phyloP scores from a whole-genome alignment of 2,329 filamentous ascomycete genomes.

The Ramularia endophylla region DNA sequence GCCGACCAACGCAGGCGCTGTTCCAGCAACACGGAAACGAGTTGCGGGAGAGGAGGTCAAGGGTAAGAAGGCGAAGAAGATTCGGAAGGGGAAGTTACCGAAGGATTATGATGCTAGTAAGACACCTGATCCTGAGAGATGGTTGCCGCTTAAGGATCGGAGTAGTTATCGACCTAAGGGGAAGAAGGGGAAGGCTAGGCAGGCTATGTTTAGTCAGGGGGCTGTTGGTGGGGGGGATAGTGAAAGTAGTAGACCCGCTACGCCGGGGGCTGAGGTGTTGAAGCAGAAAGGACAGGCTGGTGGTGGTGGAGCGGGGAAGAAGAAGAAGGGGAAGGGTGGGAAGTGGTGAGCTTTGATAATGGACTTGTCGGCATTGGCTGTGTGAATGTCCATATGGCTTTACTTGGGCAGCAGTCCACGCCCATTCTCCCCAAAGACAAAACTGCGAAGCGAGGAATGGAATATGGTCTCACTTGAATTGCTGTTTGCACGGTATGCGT shows the following conservation, averaged over 20 bases:
- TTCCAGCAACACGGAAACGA: conserved; percentile 43
- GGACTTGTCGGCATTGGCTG: too few species aligned
- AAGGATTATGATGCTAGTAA: conserved; percentile 72
- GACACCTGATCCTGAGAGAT: conserved; percentile 81
- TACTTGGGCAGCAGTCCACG: too few species aligned
- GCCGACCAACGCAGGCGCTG: conserved; percentile 24
- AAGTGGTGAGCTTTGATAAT: conserved; percentile 15
- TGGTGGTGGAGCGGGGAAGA: conserved; percentile 38
- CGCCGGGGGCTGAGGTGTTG: conserved; percentile 32
- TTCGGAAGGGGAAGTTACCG: conserved; percentile 57
- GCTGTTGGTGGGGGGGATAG: conserved; percentile 65
- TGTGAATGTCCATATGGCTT: too few species aligned
- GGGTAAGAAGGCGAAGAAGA: conserved; percentile 52
- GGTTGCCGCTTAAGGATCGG: conserved; percentile 84
- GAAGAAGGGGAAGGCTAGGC: conserved; percentile 69
- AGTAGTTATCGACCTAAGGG: conserved; percentile 86
- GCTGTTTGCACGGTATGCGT: too few species aligned
- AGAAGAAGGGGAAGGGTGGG: conserved; percentile 26
- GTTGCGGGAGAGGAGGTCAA: conserved; percentile 37
- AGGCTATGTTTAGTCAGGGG: conserved; percentile 74
- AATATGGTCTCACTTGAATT: too few species aligned
- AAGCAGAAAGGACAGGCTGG: conserved; percentile 40
- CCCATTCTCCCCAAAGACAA: too few species aligned
- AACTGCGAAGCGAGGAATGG: too few species aligned
- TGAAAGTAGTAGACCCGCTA: conserved; percentile 28